Base-by-base conservation (phyloP, 495 filamentous ascomycete species). In the Parathielavia hyrcaniae region DNA sequence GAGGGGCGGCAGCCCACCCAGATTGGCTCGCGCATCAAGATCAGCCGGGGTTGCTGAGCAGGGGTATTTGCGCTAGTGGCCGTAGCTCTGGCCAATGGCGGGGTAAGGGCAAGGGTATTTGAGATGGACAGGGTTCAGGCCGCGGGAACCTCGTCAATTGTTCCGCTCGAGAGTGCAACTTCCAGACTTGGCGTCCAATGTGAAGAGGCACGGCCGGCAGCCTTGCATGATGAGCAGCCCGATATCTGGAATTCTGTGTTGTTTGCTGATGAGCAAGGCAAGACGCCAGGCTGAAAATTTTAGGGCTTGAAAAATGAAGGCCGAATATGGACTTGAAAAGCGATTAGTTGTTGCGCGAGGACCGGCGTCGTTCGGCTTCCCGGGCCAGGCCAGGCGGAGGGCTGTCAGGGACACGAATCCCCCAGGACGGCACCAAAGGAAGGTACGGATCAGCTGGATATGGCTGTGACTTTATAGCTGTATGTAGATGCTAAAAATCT, bases 11-110 rank as follows among this genome's bases (percentile, higher is more conserved):
- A 63, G 55, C 62, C 62, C 64, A 54, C 57, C 50, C 62, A 70
- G 70, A 74, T 74, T 74, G 71, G 71, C 65, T 67, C 67, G 53
- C 50, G 41, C 58, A 65, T 54, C 55, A 51, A 71, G 65, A 68
- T 72, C 68, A 64, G 55, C 47, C 65, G 64, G 49, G 64, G 57
- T 47, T 13, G n/a, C 6, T 1, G 10, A 10, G 40, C 67, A 69
- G 58, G 67, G 68, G 44, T 61, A 17, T 11, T 6, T 36, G 53
- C 55, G 63, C 64, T 62, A 71, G 59, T 50, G 58, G 40, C 16
- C n/a, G 55, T 49, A 65, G 68, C 66, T 68, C 62, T 61, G 65
- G 55, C 68, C 70, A 72, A 71, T 72, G 47, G 61, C 50, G 59
- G 59, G 53, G 59, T 62, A 47, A 53, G 58, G 57, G 49, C 62